A percentile compares a stretch with the other conserved stretches of the same genome.
Evolutionary conservation across 2,329 filamentous ascomycete genomes (phyloP).

Genomic region (Teratosphaeria viscida): DNA sequence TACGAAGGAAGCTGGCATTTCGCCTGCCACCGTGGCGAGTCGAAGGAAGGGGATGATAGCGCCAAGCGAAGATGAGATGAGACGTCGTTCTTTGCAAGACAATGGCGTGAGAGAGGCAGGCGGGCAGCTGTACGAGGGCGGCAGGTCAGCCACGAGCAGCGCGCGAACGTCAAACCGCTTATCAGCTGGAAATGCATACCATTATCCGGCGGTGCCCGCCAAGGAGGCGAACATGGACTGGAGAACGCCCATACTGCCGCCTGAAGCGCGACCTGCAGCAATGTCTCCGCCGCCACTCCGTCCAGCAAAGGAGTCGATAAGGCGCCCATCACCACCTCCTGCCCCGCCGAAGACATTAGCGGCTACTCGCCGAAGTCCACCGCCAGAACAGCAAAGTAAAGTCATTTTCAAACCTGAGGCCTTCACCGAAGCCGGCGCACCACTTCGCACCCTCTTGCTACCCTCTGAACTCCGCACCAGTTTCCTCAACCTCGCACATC

Average conservation of each 20-base stretch:
- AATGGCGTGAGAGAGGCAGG: constrained; percentile 16
- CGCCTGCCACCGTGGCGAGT: constrained; percentile 30
- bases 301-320: constrained; percentile 14
- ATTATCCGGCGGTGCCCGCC: constrained; percentile 36
- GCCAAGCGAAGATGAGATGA: neutral
- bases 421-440: constrained; percentile 79
- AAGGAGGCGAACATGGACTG: constrained; percentile 28
- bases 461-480: constrained; percentile 61
- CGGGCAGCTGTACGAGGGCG: constrained; percentile 8
- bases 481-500: constrained; percentile 63
- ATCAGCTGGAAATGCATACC: constrained; percentile 21
- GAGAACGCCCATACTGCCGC: constrained; percentile 15
- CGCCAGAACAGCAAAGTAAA: constrained; percentile 28
- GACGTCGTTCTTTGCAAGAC: neutral
- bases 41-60: constrained; percentile 18
- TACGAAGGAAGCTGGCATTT: constrained; percentile 45
- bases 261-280: constrained; percentile 1
- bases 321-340: constrained; percentile 7
- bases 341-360: constrained; percentile 16
- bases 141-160: neutral
- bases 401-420: constrained; percentile 77
- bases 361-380: constrained; percentile 30
- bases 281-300: neutral
- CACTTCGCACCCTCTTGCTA: constrained; percentile 79
- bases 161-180: neutral